Evolutionary conservation across 2,329 filamentous ascomycete species (phyloP), one percentile per base, ranked within the genome.

Genomic region (Rachicladosporium sp.): DNA sequence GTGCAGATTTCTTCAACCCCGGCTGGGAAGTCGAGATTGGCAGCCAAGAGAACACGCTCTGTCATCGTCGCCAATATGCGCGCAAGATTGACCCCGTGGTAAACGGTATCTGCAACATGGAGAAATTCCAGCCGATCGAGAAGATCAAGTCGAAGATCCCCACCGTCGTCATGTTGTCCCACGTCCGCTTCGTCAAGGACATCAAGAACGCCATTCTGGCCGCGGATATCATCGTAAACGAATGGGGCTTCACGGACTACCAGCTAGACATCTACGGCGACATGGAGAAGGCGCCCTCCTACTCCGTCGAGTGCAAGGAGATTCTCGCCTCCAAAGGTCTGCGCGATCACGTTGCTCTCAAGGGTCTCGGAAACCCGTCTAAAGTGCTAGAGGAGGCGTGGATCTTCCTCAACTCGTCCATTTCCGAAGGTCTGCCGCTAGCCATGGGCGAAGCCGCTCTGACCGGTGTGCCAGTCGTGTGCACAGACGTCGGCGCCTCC

Each of bases 81-180:
- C 62, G 70, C 40, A 73, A 74, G 51, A 69, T 77, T 32, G 71
- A 76, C 44, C 73, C 73, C 4, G 70, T 76, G 12, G 71, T 76
- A 47, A 76, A 76, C 49, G 73, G 73, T 34, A 74, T 76, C 47
- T 68, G 67, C 42, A 69, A 76, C 51, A 74, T 73, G 69, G 69
- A 71, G 37, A 68, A 66, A 41, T 76, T 75, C 53, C 57, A 67
- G 21, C 73, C 73, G 0, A 68, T 74, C 29, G 64, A 72, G 46
- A 63, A 68, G 38, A 70, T 74, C 46, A 58, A 66, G 39, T 64
- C 62, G 15, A 58, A 67, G 37, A 64, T 62, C 11, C 73, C 73
- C 3, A 77, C 73, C 0, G 71, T 74, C 4, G 70, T 71, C 29
- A 77, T 77, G 73, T 51, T 77, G 42, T 76, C 73, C 29, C 71